A percentile compares a stretch with the other conserved stretches of the same genome.
Evolutionary conservation across 1,284 basidiomycete genomes (phyloP).

Genomic region (Heterobasidion annosum): DNA sequence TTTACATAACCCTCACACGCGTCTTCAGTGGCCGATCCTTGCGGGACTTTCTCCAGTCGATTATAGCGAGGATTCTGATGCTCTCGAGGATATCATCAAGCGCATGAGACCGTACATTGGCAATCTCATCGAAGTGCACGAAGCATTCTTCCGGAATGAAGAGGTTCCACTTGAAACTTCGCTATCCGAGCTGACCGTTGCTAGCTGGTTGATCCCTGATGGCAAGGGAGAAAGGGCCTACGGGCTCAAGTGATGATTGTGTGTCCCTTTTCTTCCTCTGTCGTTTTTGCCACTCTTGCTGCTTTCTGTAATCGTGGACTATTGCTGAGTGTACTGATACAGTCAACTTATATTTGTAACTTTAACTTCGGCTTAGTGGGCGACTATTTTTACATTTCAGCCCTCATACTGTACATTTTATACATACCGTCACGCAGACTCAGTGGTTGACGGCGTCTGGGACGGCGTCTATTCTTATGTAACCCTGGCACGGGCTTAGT

Average conservation of each 20-base stretch:
- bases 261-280: neutral
- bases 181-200: neutral
- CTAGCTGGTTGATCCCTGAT: neutral
- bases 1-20: neutral
- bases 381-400: too few species aligned
- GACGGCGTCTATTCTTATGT: too few species aligned
- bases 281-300: neutral
- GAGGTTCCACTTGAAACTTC: neutral
- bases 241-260: neutral
- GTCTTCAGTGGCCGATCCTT: constrained; percentile 31
- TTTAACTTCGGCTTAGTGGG: neutral
- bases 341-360: neutral
- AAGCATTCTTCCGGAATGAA: neutral
- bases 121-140: constrained; percentile 19
- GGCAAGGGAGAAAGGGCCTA: neutral
- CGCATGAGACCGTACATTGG: constrained; percentile 36
- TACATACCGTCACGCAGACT: too few species aligned
- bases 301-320: neutral
- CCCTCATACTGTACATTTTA: too few species aligned
- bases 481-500: too few species aligned
- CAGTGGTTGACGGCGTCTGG: too few species aligned
- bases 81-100: constrained; percentile 25
- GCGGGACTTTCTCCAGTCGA: constrained; percentile 32
- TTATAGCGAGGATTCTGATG: constrained; percentile 27
- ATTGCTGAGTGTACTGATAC: neutral